Percentiles rank a stretch among this genome's conserved stretches.
Conservation (phyloP, 768 basidiomycete genomes). For the Scleroderma citrinum region DNA sequence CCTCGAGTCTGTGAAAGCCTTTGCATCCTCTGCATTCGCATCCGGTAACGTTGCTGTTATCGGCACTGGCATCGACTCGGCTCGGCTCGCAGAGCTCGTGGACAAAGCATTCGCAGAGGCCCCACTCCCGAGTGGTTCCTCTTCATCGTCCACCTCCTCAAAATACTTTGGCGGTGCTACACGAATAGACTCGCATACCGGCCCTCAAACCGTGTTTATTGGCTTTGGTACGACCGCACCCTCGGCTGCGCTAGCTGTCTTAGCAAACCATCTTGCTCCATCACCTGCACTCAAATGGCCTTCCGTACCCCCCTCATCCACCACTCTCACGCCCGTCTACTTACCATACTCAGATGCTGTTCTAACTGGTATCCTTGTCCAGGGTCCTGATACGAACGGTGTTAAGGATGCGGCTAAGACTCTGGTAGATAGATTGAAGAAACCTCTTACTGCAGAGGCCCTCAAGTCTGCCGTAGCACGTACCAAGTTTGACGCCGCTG, state of each 20-base stretch:
- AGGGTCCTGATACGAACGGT: slow-evolving; percentile 55
- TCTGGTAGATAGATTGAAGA: slow-evolving; percentile 63
- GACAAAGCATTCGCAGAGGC: slow-evolving; percentile 52
- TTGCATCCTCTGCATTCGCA: slow-evolving; percentile 66
- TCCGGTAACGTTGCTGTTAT: slow-evolving; percentile 80
- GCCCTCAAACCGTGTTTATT: slow-evolving; percentile 74
- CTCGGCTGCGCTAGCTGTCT: slow-evolving; percentile 69
- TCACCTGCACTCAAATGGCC: slow-evolving; percentile 84
- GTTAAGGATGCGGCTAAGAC: slow-evolving; percentile 65
- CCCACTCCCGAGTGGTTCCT: slow-evolving; percentile 30
- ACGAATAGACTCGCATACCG: slow-evolving; percentile 59
- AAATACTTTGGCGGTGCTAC: slow-evolving; percentile 84
- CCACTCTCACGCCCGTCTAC: slow-evolving; percentile 68
- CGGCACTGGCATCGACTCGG: slow-evolving; percentile 79
- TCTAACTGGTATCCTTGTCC: slow-evolving; percentile 77
- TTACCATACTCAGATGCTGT: slow-evolving; percentile 90
- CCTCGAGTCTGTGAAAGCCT: slow-evolving; percentile 65
- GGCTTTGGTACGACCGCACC: slow-evolving; percentile 75
- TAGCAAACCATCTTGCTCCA: slow-evolving; percentile 77
- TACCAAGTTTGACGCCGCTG: slow-evolving; percentile 82
- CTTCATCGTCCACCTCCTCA: slow-evolving; percentile 24
- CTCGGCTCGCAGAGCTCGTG: slow-evolving; percentile 64
- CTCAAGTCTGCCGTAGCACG: slow-evolving; percentile 79
- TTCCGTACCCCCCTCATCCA: slow-evolving; percentile 47
- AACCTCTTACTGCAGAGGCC: slow-evolving; percentile 55